Evolutionary conservation across 106 monocot species (phyloP).

Genomic region (Cymbidium sinense): DNA sequence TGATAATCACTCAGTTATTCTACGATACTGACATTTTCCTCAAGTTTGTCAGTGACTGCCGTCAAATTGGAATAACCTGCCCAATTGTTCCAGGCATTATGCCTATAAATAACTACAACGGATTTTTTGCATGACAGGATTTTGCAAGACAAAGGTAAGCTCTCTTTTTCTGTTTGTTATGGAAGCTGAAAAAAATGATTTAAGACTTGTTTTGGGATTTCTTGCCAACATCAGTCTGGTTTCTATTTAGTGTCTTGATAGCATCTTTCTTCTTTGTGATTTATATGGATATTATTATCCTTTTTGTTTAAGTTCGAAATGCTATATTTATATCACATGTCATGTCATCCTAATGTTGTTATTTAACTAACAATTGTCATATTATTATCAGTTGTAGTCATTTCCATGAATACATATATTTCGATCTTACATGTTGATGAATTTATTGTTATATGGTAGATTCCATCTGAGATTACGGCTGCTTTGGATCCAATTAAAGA

Average conservation of each 20-base stretch:
- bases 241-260: no score
- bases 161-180: background rate
- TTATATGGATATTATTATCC: no score
- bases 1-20: constrained; percentile 84
- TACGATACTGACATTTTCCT: constrained; percentile 85
- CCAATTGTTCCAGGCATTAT: constrained; percentile 93
- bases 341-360: no score
- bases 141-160: constrained; percentile 84
- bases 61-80: constrained; percentile 86
- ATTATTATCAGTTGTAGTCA: no score
- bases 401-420: no score
- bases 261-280: no score
- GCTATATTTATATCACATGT: background rate
- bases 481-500: constrained; percentile 86
- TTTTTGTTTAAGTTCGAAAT: no score
- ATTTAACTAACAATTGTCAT: no score
- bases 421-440: background rate
- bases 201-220: no score
- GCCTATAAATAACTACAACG: constrained; percentile 92
- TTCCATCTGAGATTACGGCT: constrained; percentile 69
- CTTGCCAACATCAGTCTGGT: no score
- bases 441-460: constrained; percentile 18
- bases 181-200: constrained; percentile 1
- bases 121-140: constrained; percentile 83
- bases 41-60: constrained; percentile 90